phyloP scores from a whole-genome alignment of 371 early-diverging fungal species.

The Rhizomucor pusillus region DNA sequence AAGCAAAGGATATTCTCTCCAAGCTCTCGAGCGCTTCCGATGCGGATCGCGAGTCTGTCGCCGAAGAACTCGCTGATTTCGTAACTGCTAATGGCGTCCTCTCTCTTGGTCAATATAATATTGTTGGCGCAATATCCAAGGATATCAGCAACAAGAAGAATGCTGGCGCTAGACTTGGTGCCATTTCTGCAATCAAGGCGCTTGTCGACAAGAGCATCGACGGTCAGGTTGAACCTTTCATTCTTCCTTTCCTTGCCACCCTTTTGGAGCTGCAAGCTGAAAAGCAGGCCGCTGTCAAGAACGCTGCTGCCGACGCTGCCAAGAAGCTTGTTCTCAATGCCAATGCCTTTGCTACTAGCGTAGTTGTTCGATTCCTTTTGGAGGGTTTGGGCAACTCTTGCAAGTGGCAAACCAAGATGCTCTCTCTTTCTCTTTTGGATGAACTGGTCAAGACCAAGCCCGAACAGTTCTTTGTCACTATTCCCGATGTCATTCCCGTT shows the following conservation, averaged over 20 bases:
- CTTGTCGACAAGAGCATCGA: conserved; percentile 44
- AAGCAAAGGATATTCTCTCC: conserved; percentile 36
- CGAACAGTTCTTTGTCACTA: conserved; percentile 53
- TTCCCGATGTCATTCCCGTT: conserved; percentile 70
- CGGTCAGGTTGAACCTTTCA: conserved; percentile 59
- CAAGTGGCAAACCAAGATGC: conserved; percentile 79
- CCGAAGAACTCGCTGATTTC: conserved; percentile 37
- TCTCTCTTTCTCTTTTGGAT: conserved; percentile 53
- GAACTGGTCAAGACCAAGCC: conserved; percentile 54
- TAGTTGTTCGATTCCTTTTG: conserved; percentile 56
- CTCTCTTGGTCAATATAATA: conserved; percentile 50
- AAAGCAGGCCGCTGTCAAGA: conserved; percentile 60
- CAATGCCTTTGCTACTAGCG: conserved; percentile 53
- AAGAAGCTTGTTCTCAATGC: conserved; percentile 50
- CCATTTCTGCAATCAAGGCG: conserved; percentile 59
- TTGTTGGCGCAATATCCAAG: conserved; percentile 55
- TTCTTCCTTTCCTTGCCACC: conserved; percentile 53
- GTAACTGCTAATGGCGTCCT: conserved; percentile 52
- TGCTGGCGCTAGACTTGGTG: conserved; percentile 60
- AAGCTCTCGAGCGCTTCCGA: conserved; percentile 28
- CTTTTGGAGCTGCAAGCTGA: conserved; percentile 66
- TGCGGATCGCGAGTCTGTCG: conserved; percentile 29
- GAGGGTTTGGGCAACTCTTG: conserved; percentile 62
- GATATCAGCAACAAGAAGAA: conserved; percentile 69
- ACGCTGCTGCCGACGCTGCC: conserved; percentile 56